Base-by-base conservation (phyloP, 495 filamentous ascomycete species). In the Penicillium fimorum region DNA sequence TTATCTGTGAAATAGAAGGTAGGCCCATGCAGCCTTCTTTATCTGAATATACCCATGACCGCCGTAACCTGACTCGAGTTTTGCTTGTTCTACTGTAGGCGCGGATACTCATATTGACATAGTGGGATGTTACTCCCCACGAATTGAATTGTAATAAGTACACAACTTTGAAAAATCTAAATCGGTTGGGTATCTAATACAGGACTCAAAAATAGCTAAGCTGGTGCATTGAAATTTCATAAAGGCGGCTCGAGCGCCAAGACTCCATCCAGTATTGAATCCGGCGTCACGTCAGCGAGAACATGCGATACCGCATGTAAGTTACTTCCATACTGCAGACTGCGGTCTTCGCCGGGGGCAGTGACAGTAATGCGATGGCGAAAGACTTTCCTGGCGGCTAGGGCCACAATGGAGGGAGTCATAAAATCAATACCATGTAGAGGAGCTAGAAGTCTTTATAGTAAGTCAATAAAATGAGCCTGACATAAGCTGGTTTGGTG, bases 311-410 rank as follows among this genome's bases (percentile, higher is more conserved):
- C 82, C 10, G 88, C 88, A 24, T 71, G 75, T 4, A 86, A 37
- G 50, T 95, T 85, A 68, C 92, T 96, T 4, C 94, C 94, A 81
- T 94, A 99, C 67, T 96, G 91, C 74, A 96, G 79, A 65, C 92
- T 97, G 41, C 92, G 73, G 72, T 99, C 94, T 52, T 82, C 79
- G 57, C 87, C 85, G 0, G 89, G 80, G 2, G 66, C 75, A 1
- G 83, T 79, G 9, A 96, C 77, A 3, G 78, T 65, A n/a, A 98
- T 82, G 24, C 90, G 84, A 69, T 98, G 95, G 25, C 85, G 80
- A 62, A 95, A 97, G 12, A 96, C 83, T 74, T 97, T 99, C 55
- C 82, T 84, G n/a, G 85, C 84, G 4, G 94, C 95, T 47, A 99
- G 75, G 18, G 77, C 82, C 11, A 96, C 85, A 20, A 99, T 79